Evolutionary conservation across 306 rosid genomes (phyloP).

Genomic region (Abrus precatorius): DNA sequence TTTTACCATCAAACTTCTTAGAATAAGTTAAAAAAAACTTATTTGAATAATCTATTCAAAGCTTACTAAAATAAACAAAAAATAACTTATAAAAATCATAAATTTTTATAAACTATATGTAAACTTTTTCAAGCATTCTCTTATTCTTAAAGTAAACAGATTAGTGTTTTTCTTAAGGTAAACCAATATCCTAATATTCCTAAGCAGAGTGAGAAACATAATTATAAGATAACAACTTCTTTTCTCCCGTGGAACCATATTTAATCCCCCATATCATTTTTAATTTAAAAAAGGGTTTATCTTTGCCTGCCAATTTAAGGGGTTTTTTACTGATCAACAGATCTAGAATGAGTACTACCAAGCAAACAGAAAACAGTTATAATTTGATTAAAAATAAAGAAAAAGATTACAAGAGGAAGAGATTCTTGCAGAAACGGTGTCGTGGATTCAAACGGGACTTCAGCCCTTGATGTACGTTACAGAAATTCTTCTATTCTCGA

Average conservation of each 20-base stretch:
- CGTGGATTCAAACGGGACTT: too few relatives aligned
- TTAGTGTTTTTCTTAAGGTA: background rate
- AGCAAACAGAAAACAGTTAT: background rate
- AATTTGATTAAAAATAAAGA: background rate
- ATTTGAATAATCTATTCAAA: too few relatives aligned
- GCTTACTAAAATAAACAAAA: too few relatives aligned
- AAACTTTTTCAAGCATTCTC: too few relatives aligned
- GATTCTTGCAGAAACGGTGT: background rate
- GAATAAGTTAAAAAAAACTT: too few relatives aligned
- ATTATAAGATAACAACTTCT: background rate
- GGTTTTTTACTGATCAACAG: background rate
- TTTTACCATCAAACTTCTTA: too few relatives aligned
- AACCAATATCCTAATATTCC: background rate
- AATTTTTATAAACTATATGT: too few relatives aligned
- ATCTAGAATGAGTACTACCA: conserved; percentile 3
- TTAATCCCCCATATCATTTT: background rate
- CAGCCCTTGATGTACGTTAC: too few relatives aligned
- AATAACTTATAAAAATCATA: too few relatives aligned
- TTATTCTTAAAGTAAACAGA: background rate
- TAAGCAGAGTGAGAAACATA: conserved; percentile 4
- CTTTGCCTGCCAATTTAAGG: background rate
- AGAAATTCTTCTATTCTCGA: too few relatives aligned
- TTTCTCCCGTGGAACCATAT: conserved; percentile 12
- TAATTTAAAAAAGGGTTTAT: background rate
- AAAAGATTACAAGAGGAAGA: background rate